Conservation (phyloP, 495 filamentous ascomycete genomes). For the Penicillium cinerascens region DNA sequence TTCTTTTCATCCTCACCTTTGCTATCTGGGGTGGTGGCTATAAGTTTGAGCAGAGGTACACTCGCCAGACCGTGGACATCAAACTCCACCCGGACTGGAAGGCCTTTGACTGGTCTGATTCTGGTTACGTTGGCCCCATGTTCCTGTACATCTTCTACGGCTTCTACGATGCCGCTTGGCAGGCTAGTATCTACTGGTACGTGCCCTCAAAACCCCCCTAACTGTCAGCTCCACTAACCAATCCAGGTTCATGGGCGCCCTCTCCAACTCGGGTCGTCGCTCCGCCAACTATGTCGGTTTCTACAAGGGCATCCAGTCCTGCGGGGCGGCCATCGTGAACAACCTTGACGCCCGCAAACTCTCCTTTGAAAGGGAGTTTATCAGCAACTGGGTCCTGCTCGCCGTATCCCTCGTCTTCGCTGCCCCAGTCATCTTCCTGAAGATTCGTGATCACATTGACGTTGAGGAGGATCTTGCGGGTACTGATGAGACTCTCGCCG, state of each 20-base stretch:
- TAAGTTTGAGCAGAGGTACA: slow-evolving; percentile 40
- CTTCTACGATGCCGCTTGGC: slow-evolving; percentile 48
- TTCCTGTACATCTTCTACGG: slow-evolving; percentile 51
- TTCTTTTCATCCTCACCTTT: slow-evolving; percentile 36
- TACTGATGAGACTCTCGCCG: slow-evolving; percentile 4
- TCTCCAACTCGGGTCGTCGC: slow-evolving; percentile 81
- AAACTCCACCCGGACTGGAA: slow-evolving; percentile 5
- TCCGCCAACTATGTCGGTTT: slow-evolving; percentile 83
- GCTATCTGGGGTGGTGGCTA: slow-evolving; percentile 47
- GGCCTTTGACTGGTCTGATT: slow-evolving; percentile 31
- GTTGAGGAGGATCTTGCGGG: slow-evolving; percentile 62
- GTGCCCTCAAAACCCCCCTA: slow-evolving; percentile 18
- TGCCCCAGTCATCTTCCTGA: slow-evolving; percentile 64
- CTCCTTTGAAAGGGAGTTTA: slow-evolving; percentile 50
- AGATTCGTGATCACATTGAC: slow-evolving; percentile 62
- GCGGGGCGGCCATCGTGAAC: slow-evolving; percentile 74
- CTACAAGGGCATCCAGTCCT: slow-evolving; percentile 86
- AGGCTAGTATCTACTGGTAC: slow-evolving; percentile 77
- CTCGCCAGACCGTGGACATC: slow-evolving; percentile 20
- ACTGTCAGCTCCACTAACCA: neutral
- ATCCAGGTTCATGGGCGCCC: slow-evolving; percentile 72
- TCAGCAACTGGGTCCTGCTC: slow-evolving; percentile 59
- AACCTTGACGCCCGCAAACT: slow-evolving; percentile 57
- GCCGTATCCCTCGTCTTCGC: slow-evolving; percentile 60
- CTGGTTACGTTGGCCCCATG: slow-evolving; percentile 42